A percentile compares a stretch with the other conserved stretches of the same genome.
phyloP scores from a whole-genome alignment of 768 basidiomycete genomes.

The Suillus sp. region DNA sequence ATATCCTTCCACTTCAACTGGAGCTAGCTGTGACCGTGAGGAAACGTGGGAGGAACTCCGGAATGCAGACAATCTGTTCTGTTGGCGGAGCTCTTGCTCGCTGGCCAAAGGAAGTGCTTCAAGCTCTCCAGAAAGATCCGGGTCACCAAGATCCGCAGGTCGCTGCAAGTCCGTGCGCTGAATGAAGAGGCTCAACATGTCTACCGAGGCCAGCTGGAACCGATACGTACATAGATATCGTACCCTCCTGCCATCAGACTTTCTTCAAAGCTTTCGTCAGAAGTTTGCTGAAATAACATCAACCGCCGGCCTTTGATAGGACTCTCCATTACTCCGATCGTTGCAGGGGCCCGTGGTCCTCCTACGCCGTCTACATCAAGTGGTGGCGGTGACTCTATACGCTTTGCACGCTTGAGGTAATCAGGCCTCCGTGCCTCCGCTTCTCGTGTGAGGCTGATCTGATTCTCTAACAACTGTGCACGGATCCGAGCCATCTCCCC shows the following conservation, averaged over 20 bases:
- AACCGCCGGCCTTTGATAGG: slow-evolving; percentile 73
- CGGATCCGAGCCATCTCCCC: slow-evolving; percentile 65
- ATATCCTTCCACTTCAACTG: slow-evolving; percentile 66
- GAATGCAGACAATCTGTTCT: slow-evolving; percentile 71
- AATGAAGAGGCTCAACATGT: slow-evolving; percentile 15
- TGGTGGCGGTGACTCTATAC: slow-evolving; percentile 32
- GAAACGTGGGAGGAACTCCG: slow-evolving; percentile 39
- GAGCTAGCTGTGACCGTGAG: slow-evolving; percentile 47
- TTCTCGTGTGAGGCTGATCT: slow-evolving; percentile 50
- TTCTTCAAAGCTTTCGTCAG: slow-evolving; percentile 84
- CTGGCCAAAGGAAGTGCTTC: slow-evolving; percentile 27
- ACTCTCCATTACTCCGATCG: slow-evolving; percentile 67
- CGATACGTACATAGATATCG: slow-evolving; percentile 64
- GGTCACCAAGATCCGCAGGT: slow-evolving; percentile 20
- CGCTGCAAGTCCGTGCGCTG: slow-evolving; percentile 30
- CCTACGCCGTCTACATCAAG: slow-evolving; percentile 36
- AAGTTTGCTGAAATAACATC: slow-evolving; percentile 79
- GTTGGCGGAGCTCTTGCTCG: slow-evolving; percentile 69
- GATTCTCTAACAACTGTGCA: slow-evolving; percentile 52
- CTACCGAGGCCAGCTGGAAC: slow-evolving; percentile 7
- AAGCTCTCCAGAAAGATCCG: slow-evolving; percentile 16
- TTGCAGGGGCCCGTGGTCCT: slow-evolving; percentile 23
- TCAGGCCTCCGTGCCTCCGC: slow-evolving; percentile 69
- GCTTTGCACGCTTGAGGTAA: slow-evolving; percentile 64
- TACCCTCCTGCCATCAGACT: slow-evolving; percentile 83